phyloP scores from a whole-genome alignment of 768 basidiomycete species.

The Hydnomerulius pinastri region DNA sequence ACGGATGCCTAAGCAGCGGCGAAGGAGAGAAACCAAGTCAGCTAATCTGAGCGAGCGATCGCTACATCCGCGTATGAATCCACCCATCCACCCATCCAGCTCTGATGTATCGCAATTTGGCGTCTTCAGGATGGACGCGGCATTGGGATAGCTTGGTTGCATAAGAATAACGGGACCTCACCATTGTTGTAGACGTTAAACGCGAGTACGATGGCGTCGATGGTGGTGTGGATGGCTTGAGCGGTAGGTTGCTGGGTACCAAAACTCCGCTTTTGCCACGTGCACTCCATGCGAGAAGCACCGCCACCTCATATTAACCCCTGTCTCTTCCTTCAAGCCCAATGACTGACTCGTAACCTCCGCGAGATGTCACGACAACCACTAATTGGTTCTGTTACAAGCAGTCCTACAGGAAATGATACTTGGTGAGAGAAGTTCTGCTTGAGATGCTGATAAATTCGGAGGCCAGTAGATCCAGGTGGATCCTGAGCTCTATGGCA shows the following conservation, averaged over 20 bases:
- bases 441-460: too few species aligned
- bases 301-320: too few species aligned
- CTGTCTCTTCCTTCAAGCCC: too few species aligned
- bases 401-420: too few species aligned
- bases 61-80: constrained; percentile 13
- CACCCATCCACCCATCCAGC: constrained; percentile 20
- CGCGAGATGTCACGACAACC: too few species aligned
- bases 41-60: neutral
- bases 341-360: too few species aligned
- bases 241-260: neutral
- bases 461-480: too few species aligned
- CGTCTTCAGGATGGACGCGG: neutral
- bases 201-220: constrained; percentile 14
- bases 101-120: neutral
- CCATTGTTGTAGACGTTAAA: constrained; percentile 23
- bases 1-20: constrained; percentile 43
- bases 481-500: too few species aligned
- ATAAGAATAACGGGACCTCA: constrained; percentile 13
- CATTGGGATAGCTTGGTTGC: neutral
- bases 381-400: too few species aligned
- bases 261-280: constrained; percentile 12
- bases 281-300: neutral
- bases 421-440: too few species aligned
- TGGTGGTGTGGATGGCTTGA: constrained; percentile 12
- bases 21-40: constrained; percentile 10